These are phyloP conservation scores for Botrytis galanthina DNA, from an alignment of 2,329 filamentous ascomycete species.

Conservation along the genomic window DNA sequence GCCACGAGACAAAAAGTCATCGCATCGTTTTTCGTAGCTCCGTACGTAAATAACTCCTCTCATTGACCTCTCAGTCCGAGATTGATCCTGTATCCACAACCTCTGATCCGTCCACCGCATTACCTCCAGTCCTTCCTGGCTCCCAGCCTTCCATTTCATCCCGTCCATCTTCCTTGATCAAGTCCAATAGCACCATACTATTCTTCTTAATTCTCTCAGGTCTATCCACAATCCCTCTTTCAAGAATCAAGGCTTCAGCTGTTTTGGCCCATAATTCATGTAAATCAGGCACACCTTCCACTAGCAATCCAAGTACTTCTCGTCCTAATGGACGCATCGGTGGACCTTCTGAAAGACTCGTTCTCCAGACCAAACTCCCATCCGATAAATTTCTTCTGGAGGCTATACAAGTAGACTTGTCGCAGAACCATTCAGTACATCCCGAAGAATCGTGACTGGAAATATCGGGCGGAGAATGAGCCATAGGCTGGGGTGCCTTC, in stretches of 20 bases:
- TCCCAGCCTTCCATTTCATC: slow-evolving; percentile 60
- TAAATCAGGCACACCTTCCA: slow-evolving; percentile 56
- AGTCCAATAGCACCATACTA: slow-evolving; percentile 58
- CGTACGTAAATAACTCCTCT: neutral
- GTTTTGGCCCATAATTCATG: slow-evolving; percentile 63
- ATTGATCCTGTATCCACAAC: slow-evolving; percentile 4
- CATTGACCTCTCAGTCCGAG: slow-evolving; percentile 9
- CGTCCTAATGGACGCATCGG: slow-evolving; percentile 56
- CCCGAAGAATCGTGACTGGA: slow-evolving; percentile 30
- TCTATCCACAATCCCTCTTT: slow-evolving; percentile 56
- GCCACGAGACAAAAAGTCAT: neutral
- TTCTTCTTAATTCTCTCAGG: slow-evolving; percentile 62
- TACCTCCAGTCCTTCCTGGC: slow-evolving; percentile 22
- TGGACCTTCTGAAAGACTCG: slow-evolving; percentile 58
- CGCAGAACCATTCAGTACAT: slow-evolving; percentile 40
- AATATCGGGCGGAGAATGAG: slow-evolving; percentile 6
- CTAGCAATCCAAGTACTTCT: slow-evolving; percentile 50
- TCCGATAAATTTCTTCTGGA: slow-evolving; percentile 30
- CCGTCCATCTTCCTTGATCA: slow-evolving; percentile 61
- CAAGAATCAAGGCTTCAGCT: slow-evolving; percentile 60
- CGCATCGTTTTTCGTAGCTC: neutral
- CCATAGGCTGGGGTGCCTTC: slow-evolving; percentile 41
- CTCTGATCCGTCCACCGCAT: neutral
- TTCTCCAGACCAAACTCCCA: slow-evolving; percentile 53
- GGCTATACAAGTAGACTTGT: slow-evolving; percentile 36